Percentiles rank a stretch among this genome's conserved stretches.
These are phyloP conservation scores for Evernia prunastri DNA, from an alignment of 495 filamentous ascomycete species.

Conservation along the genomic window DNA sequence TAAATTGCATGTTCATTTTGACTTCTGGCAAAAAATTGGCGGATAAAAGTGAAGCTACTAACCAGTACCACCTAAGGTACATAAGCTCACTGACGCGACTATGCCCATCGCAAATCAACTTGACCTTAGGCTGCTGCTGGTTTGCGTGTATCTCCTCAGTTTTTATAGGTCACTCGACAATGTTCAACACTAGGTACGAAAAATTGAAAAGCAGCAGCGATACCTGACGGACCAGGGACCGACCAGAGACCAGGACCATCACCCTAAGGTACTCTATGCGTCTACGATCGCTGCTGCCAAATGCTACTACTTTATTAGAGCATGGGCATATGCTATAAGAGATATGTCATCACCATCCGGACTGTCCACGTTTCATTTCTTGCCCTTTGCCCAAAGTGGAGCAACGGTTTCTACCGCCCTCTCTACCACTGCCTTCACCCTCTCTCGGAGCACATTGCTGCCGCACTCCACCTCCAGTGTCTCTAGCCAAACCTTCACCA, in stretches of 20 bases:
- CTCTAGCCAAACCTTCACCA: slow-evolving; percentile 87
- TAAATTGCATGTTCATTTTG: background rate
- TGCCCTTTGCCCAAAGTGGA: slow-evolving; percentile 53
- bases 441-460: slow-evolving; percentile 63
- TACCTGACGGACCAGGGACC: too few relatives aligned
- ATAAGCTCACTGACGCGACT: background rate
- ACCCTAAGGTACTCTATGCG: background rate
- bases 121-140: too few relatives aligned
- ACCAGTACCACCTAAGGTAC: too few relatives aligned
- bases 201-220: too few relatives aligned
- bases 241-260: too few relatives aligned
- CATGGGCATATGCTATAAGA: background rate
- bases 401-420: slow-evolving; percentile 85
- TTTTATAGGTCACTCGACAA: too few relatives aligned
- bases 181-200: too few relatives aligned
- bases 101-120: background rate
- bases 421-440: slow-evolving; percentile 84
- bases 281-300: background rate
- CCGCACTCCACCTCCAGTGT: slow-evolving; percentile 80
- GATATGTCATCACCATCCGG: background rate
- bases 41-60: background rate
- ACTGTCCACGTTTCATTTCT: slow-evolving; percentile 7
- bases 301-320: background rate
- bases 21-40: background rate
- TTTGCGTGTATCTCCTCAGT: too few relatives aligned